Evolutionary conservation across 257 asterid species (phyloP), one percentile per base, ranked within the genome.

Genomic region (Solanum appendiculatum): DNA sequence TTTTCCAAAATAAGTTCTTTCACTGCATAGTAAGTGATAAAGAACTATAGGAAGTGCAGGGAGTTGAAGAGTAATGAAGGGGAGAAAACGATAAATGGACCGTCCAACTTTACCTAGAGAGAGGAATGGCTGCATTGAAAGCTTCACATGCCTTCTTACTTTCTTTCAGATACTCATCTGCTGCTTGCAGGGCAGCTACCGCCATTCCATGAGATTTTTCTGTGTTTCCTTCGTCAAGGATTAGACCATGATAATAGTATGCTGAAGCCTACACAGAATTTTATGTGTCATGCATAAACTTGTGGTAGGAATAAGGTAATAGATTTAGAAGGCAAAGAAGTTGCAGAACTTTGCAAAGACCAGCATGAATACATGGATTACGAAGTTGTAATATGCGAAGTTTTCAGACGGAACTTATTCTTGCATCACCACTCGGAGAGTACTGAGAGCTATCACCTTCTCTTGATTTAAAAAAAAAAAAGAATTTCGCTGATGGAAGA

Each of bases 141-240:
- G 96, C 95, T 89, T 97, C 99, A 85, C 93, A 92, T 8, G 94
- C 92, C 92, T 93, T 97, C 89, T 94, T 95, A 92, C 99, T 92
- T 91, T 96, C 99, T 92, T 96, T 97, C 58, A 97, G 99, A 90
- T 92, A 96, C 91, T 96, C 98, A 31, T 97, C 99, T 40, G 99
- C 99, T 72, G 99, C 99, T 92, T 95, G 97, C 90, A 97, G 89
- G 85, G 99, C 96, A 86, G 99, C 99, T 73, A 94, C 97, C 42
- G 99, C 99, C 98, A 94, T 95, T 89, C 98, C 98, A 87, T 96
- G 99, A 48, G 99, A 95, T 92, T 94, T 97, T 89, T 97, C 99
- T 1, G 98, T 95, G 85, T 95, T 97, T 44, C 99, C 99, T 92
- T 97, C 99, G 36, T 97, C 99, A 11, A 97, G 99, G 89, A 97